Conservation (phyloP, 495 filamentous ascomycete species). For the Aspergillus sclerotioniger region DNA sequence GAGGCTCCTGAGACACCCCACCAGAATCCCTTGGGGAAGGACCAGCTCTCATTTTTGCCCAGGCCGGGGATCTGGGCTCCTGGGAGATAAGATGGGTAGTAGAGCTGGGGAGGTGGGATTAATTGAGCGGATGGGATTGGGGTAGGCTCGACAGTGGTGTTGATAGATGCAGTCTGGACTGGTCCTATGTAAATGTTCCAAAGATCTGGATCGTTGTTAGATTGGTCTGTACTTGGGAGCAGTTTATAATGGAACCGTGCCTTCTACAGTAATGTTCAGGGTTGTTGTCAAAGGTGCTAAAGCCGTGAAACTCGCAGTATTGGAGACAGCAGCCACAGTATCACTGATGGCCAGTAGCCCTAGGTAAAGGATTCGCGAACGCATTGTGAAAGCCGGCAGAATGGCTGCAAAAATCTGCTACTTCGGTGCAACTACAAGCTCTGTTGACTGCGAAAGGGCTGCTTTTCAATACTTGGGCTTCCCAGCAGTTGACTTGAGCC, state of each 20-base stretch:
- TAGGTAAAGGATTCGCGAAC: background rate
- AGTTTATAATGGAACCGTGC: background rate
- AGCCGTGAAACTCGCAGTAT: background rate
- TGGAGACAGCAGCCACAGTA: background rate
- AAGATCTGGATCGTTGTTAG: background rate
- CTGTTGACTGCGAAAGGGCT: background rate
- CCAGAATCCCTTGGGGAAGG: slow-evolving; percentile 63
- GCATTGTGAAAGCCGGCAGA: background rate
- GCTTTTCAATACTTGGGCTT: background rate
- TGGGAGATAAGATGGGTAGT: background rate
- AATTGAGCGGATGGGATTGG: background rate
- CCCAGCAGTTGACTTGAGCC: background rate
- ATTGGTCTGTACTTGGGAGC: background rate
- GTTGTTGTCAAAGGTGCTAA: background rate
- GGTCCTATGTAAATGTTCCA: slow-evolving; percentile 2
- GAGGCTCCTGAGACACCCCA: slow-evolving; percentile 77
- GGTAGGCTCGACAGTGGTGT: slow-evolving; percentile 1
- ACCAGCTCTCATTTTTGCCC: background rate
- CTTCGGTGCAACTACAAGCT: too few relatives aligned
- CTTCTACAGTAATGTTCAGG: slow-evolving; percentile 6
- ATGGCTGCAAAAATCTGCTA: background rate
- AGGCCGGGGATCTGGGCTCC: background rate
- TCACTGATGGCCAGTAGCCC: background rate
- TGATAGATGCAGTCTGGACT: background rate
- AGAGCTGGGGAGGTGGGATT: background rate